phyloP scores from a whole-genome alignment of 2,329 filamentous ascomycete species.

The Aspergillus persii region DNA sequence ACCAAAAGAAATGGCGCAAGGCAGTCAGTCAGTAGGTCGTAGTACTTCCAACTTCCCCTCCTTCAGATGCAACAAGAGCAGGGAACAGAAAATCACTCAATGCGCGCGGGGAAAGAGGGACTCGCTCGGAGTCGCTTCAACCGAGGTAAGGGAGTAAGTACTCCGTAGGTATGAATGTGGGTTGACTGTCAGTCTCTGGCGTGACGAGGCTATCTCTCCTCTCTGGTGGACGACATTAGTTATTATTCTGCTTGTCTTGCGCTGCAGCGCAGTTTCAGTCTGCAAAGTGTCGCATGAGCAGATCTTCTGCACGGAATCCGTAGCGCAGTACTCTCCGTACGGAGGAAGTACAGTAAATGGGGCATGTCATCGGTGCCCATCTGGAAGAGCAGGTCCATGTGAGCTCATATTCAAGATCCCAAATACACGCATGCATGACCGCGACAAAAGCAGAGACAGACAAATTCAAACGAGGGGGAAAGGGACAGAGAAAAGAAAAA shows the following conservation, averaged over 20 bases:
- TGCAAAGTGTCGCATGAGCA: too few relatives aligned
- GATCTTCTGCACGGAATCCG: too few relatives aligned
- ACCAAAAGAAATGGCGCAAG: background rate
- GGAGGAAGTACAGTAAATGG: too few relatives aligned
- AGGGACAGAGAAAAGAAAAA: slow-evolving; percentile 7
- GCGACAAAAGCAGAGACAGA: background rate
- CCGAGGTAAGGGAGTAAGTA: background rate
- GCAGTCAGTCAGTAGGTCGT: background rate
- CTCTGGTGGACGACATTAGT: too few relatives aligned
- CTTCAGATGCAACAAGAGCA: background rate
- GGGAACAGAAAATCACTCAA: background rate
- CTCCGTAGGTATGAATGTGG: background rate
- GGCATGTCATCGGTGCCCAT: too few relatives aligned
- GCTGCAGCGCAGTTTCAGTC: too few relatives aligned
- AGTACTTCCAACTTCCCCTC: background rate
- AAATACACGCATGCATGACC: background rate
- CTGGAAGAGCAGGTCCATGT: too few relatives aligned
- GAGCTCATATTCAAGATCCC: too few relatives aligned
- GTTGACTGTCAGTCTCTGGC: background rate
- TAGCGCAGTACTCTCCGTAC: too few relatives aligned
- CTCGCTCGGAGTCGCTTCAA: background rate
- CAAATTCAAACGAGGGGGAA: background rate
- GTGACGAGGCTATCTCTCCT: background rate
- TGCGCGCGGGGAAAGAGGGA: background rate
- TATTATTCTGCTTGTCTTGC: too few relatives aligned